phyloP scores from a whole-genome alignment of 495 filamentous ascomycete species.

The Aspergillus bertholletiae region DNA sequence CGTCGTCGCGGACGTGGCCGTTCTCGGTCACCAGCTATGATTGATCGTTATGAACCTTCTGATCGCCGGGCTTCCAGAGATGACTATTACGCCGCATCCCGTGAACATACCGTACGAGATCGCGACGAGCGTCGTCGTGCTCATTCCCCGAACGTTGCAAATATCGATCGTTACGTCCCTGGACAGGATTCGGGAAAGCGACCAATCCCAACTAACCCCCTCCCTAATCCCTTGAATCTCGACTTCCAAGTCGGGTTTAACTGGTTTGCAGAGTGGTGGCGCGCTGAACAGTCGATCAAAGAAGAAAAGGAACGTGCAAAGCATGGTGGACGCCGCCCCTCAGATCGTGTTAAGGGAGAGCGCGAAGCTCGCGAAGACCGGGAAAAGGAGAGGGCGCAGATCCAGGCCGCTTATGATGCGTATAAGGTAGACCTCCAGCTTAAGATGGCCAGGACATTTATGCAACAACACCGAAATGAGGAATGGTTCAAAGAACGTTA shows the following conservation, averaged over 20 bases:
- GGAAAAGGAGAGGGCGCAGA: slow-evolving; percentile 81
- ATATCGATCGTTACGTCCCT: slow-evolving; percentile 95
- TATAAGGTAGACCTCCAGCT: slow-evolving; percentile 94
- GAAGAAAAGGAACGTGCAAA: slow-evolving; percentile 79
- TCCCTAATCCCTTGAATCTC: slow-evolving; percentile 77
- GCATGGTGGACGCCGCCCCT: slow-evolving; percentile 68
- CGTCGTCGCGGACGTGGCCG: slow-evolving; percentile 52
- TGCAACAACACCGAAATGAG: slow-evolving; percentile 83
- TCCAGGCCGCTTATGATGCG: slow-evolving; percentile 85
- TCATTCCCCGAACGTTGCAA: slow-evolving; percentile 58
- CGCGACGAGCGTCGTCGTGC: slow-evolving; percentile 64
- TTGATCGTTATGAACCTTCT: slow-evolving; percentile 70
- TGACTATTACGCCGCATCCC: slow-evolving; percentile 47
- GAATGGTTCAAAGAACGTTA: slow-evolving; percentile 99
- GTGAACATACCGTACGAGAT: slow-evolving; percentile 68
- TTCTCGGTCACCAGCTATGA: slow-evolving; percentile 67
- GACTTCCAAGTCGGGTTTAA: slow-evolving; percentile 95
- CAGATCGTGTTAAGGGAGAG: slow-evolving; percentile 67
- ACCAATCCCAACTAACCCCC: slow-evolving; percentile 61
- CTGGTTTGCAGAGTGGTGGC: slow-evolving; percentile 97
- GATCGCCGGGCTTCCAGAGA: slow-evolving; percentile 48
- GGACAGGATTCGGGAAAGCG: slow-evolving; percentile 66
- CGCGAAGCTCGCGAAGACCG: slow-evolving; percentile 81
- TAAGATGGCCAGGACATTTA: slow-evolving; percentile 85
- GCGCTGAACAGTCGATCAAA: slow-evolving; percentile 76